These are phyloP conservation scores for Elsinoe fawcettii DNA, from an alignment of 2,329 filamentous ascomycete genomes.

Conservation along the genomic window DNA sequence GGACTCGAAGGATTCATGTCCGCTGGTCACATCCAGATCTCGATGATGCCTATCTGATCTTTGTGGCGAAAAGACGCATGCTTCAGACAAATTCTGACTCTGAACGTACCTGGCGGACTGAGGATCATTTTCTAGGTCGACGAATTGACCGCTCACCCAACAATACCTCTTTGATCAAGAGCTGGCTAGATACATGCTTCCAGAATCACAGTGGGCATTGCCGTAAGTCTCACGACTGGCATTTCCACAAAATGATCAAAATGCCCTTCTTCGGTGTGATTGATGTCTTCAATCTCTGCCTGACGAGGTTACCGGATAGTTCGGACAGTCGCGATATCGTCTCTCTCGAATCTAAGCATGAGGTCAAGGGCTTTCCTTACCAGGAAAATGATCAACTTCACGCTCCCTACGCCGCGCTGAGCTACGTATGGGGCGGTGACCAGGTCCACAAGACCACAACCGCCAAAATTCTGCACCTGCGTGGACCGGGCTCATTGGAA, in stretches of 20 bases:
- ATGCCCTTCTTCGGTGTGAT: conserved; percentile 3
- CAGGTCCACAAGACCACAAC: conserved; percentile 4
- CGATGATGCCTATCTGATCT: background rate
- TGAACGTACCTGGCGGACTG: background rate
- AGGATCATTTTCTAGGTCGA: background rate
- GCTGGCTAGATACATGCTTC: conserved; percentile 5
- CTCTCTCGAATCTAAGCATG: background rate
- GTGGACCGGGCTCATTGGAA: background rate
- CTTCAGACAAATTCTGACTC: conserved; percentile 1
- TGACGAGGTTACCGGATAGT: background rate
- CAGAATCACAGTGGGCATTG: background rate
- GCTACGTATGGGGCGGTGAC: conserved; percentile 1
- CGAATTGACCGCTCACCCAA: background rate
- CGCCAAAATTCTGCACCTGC: background rate
- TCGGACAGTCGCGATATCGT: background rate
- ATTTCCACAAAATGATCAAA: background rate
- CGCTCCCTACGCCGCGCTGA: background rate
- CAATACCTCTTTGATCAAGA: background rate
- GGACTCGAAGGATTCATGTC: conserved; percentile 3
- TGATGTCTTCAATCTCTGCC: conserved; percentile 1
- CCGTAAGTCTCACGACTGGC: background rate
- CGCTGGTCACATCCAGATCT: background rate
- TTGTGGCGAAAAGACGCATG: background rate
- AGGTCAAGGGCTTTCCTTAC: background rate
- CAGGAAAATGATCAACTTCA: background rate